Base-by-base conservation (phyloP, 2,329 filamentous ascomycete species). In the Monosporascus sp. region DNA sequence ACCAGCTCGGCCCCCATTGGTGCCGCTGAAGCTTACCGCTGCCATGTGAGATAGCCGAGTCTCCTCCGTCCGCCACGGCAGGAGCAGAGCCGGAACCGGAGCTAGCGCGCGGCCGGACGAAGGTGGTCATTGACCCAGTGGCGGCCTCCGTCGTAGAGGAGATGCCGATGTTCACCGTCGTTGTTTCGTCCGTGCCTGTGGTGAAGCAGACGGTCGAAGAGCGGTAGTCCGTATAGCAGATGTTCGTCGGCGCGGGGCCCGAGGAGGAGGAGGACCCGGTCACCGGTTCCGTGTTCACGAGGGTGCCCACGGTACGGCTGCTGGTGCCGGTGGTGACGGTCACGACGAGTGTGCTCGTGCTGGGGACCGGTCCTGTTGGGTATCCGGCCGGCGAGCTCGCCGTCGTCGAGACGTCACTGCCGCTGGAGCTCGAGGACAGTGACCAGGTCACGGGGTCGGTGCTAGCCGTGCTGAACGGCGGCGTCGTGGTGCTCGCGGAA, bases 361-460 rank as follows among this genome's bases (percentile, higher is more conserved):
- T 47, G 18, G 52, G 43, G 5, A 39, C 11, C 9, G 48, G 49
- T 27, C 46, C 51, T 5, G 51, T 56, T 9, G 53, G 47, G 22
- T 56, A 53, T 18, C 9, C 51, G 14, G 54, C 37, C 20, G 47
- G 15, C 18, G 47, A 31, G 18, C 20, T 18, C 17, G 55, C 43
- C 8, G 49, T 39, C 35, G 54, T 54, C 8, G 54, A 54, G 3
- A 35, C 31, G 5, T 35, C 31, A 35, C 31, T 27, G 25, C 27
- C 27, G 48, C n/a, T 44, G 48, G n/a, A 20, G 9, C 7, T 41
- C 22, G 35, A 37, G 14, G 27, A 31, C 24, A 22, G 41, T 9
- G 61, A 50, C 11, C 50, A 41, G 8, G 56, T 60, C 20, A n/a
- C 48, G 35, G 50, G 52, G 43, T 47, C 55, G 4, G 54, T 56